A percentile compares a stretch with the other conserved stretches of the same genome.
Evolutionary conservation across 164 flowering plant species (phyloP).

Genomic region (Akebia trifoliata): DNA sequence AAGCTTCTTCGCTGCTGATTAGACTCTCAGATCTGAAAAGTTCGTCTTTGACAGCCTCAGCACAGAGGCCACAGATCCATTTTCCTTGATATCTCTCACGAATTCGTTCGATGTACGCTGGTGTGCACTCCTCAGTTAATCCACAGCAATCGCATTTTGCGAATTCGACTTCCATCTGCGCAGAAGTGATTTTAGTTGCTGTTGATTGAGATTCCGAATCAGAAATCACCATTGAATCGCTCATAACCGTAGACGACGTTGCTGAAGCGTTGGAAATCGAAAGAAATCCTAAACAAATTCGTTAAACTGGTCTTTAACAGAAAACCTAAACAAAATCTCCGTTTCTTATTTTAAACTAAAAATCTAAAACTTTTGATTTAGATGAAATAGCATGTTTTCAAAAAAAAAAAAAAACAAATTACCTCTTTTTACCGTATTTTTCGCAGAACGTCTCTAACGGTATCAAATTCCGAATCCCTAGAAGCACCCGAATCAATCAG

Average conservation of each 20-base stretch:
- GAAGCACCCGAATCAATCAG: not conserved
- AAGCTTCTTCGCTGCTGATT: constrained; percentile 67
- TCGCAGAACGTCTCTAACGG: too few relatives aligned
- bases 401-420: too few relatives aligned
- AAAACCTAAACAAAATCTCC: too few relatives aligned
- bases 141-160: constrained; percentile 74
- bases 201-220: constrained; percentile 28
- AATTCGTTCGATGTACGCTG: constrained; percentile 48
- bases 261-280: not conserved
- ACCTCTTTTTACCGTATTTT: too few relatives aligned
- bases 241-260: constrained; percentile 42
- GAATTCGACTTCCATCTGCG: constrained; percentile 40
- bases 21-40: constrained; percentile 43
- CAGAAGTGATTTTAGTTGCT: not conserved
- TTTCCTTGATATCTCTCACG: constrained; percentile 52
- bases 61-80: constrained; percentile 87
- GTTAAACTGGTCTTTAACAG: not conserved
- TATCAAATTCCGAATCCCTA: not conserved
- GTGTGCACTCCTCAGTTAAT: constrained; percentile 73
- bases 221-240: constrained; percentile 35
- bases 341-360: too few relatives aligned
- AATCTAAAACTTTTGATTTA: too few relatives aligned
- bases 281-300: not conserved
- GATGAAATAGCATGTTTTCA: too few relatives aligned
- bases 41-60: constrained; percentile 71